Base-by-base conservation (phyloP, 108 stramenopile species). In the Fragilaria radians region DNA sequence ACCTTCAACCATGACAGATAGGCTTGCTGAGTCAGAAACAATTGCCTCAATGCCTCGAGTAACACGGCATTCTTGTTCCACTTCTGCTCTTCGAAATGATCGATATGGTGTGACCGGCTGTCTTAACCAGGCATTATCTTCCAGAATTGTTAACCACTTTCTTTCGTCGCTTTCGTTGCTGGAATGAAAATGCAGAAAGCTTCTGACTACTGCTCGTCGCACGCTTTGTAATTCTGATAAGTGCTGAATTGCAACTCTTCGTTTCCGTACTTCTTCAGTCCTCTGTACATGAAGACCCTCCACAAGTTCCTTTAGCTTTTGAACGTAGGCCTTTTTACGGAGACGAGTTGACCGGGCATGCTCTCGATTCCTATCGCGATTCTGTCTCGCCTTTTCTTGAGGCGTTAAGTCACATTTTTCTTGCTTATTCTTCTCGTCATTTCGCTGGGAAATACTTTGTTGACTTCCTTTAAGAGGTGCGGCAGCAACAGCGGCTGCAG, bases 301-400 rank as follows among this genome's bases (percentile, higher is more conserved):
- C 5, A 96, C 85, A 22, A 93, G 71, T 68, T 91, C 91, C 67
- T 95, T 92, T 19, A 97, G 77, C 64, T 91, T 93, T 54, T 76
- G 74, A 21, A 97, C 80, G 73, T 96, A 96, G 17, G 93, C 95
- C 64, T 97, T 97, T 71, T 97, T 97, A 4, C 95, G 85, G 5
- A 94, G 81, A 31, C 96, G 79, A 5, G 96, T 96, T 36, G 90
- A 95, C 26, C 89, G 63, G 17, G 96, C 96, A 64, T 97, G 94
- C 73, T 94, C 96, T 27, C 94, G 71, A 67, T 97, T 97, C 18
- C 95, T 74, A 61, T 97, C 94, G 27, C 93, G 80, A 52, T 83
- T 81, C 53, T 78, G 79, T 57, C 86, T 72, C 24, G 79, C 80
- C 53, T 78, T 74, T 70, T 93, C 79, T 55, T 79, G 75, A 42